Evolutionary conservation across 164 flowering plant species (phyloP).

Genomic region (Annona squamosa): DNA sequence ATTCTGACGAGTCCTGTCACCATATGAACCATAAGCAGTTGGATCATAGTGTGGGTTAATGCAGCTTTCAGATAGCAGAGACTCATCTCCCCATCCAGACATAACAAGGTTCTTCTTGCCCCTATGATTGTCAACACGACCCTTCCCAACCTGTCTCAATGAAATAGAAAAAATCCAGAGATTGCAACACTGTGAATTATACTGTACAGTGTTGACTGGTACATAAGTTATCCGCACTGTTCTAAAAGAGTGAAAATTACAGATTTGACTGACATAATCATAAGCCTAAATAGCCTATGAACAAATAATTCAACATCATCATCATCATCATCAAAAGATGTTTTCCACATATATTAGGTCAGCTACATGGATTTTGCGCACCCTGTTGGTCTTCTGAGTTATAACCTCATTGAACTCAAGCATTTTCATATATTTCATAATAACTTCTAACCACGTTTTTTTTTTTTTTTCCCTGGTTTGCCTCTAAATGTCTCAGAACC

Average conservation of each 20-base stretch:
- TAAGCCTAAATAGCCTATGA: too few species aligned
- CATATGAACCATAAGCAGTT: conserved; percentile 45
- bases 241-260: not conserved
- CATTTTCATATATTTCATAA: too few species aligned
- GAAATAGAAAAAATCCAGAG: conserved; percentile 11
- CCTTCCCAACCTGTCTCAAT: conserved; percentile 28
- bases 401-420: too few species aligned
- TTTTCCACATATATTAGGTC: too few species aligned
- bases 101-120: conserved; percentile 79
- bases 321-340: too few species aligned
- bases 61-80: conserved; percentile 49
- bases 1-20: conserved; percentile 73
- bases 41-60: conserved; percentile 59
- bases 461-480: too few species aligned
- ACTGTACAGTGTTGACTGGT: too few species aligned
- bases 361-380: too few species aligned
- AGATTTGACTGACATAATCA: not conserved
- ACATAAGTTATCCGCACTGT: not conserved
- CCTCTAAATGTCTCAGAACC: too few species aligned
- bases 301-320: too few species aligned
- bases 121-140: conserved; percentile 50
- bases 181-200: not conserved
- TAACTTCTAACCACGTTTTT: too few species aligned
- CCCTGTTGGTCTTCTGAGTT: too few species aligned
- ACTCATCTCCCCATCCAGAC: conserved; percentile 85